Percentiles rank a stretch among this genome's conserved stretches.
Conservation (phyloP, 2,329 filamentous ascomycete genomes). For the Didymella glomerata region DNA sequence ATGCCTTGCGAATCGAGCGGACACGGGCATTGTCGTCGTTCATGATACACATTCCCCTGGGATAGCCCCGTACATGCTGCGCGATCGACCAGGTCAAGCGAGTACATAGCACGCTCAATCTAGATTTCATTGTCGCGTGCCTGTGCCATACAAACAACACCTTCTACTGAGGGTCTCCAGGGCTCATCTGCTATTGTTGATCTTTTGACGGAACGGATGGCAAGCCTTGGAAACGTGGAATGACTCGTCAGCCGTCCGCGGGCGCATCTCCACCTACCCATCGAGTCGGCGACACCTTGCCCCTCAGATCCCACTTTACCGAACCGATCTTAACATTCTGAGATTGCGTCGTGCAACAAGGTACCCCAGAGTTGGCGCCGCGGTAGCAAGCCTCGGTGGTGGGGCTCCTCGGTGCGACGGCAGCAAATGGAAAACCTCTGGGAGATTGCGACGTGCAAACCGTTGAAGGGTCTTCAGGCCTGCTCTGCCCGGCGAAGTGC, state of each 20-base stretch:
- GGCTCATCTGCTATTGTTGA: neutral
- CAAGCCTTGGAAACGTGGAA: neutral
- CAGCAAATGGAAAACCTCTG: constrained; percentile 6
- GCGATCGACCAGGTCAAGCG: neutral
- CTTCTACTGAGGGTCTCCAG: neutral
- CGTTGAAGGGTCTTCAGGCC: constrained; percentile 18
- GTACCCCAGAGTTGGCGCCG: constrained; percentile 12
- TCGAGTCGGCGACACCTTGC: constrained; percentile 2
- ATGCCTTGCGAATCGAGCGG: constrained; percentile 7
- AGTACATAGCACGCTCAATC: neutral
- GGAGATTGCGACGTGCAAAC: constrained; percentile 16
- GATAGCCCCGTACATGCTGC: constrained; percentile 9
- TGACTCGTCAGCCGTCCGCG: constrained; percentile 9
- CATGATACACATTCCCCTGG: neutral
- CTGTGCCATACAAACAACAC: neutral
- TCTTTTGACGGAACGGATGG: neutral
- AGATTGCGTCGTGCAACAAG: constrained; percentile 16
- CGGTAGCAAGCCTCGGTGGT: neutral
- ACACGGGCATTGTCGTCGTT: constrained; percentile 3
- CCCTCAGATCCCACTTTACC: constrained; percentile 1
- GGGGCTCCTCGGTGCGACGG: constrained; percentile 17
- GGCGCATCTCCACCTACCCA: neutral
- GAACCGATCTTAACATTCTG: neutral
- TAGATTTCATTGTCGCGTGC: constrained; percentile 2
- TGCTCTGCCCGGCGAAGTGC: neutral